Evolutionary conservation across 2,329 filamentous ascomycete species (phyloP).

Genomic region (Aspergillus nomiae): DNA sequence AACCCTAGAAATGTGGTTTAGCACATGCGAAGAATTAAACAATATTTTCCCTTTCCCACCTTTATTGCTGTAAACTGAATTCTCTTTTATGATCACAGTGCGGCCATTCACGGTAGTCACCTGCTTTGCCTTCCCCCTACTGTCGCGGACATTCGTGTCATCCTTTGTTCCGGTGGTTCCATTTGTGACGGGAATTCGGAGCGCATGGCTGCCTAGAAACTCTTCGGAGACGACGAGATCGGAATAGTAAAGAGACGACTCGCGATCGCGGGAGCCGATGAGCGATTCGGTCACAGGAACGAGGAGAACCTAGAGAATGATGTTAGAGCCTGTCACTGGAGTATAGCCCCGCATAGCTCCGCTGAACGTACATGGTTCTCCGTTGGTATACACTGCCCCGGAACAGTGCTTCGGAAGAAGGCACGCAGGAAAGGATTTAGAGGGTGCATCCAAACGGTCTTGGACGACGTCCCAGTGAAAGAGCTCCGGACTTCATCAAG

Average conservation of each 20-base stretch:
- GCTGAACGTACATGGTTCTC: conserved; percentile 71
- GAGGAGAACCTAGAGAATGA: conserved; percentile 68
- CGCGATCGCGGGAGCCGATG: conserved; percentile 82
- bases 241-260: conserved; percentile 73
- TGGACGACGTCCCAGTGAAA: conserved; percentile 41
- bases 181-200: conserved; percentile 70
- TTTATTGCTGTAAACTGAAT: conserved; percentile 93
- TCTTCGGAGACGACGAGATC: conserved; percentile 89
- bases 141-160: conserved; percentile 73
- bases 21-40: conserved; percentile 11
- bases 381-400: conserved; percentile 85
- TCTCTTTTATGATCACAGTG: conserved; percentile 92
- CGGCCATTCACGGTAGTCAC: conserved; percentile 90
- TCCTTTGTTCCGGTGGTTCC: conserved; percentile 54
- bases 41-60: conserved; percentile 56
- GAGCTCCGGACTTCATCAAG: conserved; percentile 41
- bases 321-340: conserved; percentile 7
- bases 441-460: conserved; percentile 81
- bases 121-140: conserved; percentile 88
- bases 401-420: conserved; percentile 96
- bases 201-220: conserved; percentile 93
- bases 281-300: conserved; percentile 93
- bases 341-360: conserved; percentile 7
- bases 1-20: conserved; percentile 63
- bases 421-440: conserved; percentile 97